These are phyloP conservation scores for Golubevia pallescens DNA, from an alignment of 1,284 basidiomycete species.

Conservation along the genomic window DNA sequence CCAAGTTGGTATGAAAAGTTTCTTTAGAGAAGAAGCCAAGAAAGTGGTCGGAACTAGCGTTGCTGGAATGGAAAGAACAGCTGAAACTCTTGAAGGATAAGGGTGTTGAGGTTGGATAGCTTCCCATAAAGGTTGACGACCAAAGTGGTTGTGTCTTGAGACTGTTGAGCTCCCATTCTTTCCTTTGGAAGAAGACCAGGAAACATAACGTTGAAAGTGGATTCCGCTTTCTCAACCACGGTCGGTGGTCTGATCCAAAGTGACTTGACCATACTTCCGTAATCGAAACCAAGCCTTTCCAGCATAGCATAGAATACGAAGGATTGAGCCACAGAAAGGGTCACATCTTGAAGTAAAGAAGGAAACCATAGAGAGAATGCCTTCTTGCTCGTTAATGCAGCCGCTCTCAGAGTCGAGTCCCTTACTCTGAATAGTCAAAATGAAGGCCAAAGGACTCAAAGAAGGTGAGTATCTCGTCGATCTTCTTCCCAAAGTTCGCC, in stretches of 20 bases:
- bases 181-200: neutral
- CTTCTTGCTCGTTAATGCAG: neutral
- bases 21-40: neutral
- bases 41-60: neutral
- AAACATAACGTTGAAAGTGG: neutral
- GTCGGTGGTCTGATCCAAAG: neutral
- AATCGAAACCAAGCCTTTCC: neutral
- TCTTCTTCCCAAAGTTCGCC: no score
- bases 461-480: no score
- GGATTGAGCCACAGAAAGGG: neutral
- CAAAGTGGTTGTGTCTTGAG: neutral
- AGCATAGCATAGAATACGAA: neutral
- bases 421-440: neutral
- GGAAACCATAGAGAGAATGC: neutral
- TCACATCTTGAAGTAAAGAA: neutral
- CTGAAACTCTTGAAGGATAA: neutral
- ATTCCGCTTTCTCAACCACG: neutral
- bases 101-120: neutral
- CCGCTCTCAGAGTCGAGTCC: neutral
- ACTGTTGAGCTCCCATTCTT: neutral
- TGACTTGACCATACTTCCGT: neutral
- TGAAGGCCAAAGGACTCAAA: neutral
- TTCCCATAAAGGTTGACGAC: neutral
- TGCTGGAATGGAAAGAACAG: neutral
- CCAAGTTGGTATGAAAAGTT: neutral